Evolutionary conservation across 2,329 filamentous ascomycete species (phyloP).

Genomic region (Emergomyces orientalis): DNA sequence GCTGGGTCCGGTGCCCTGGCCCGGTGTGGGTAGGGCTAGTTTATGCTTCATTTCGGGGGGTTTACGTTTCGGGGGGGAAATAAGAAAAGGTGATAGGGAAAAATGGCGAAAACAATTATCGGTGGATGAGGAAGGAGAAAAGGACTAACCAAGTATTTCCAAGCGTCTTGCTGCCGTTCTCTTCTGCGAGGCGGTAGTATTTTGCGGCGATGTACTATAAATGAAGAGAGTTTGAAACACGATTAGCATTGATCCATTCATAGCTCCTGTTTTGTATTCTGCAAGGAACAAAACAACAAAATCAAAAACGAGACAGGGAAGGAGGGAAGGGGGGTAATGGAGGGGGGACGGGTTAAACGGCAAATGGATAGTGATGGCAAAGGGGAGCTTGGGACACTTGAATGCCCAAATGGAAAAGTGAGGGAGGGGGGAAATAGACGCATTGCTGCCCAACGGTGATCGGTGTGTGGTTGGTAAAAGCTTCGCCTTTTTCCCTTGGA

Average conservation of each 20-base stretch:
- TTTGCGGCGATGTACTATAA: constrained; percentile 55
- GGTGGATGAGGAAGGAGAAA: not conserved
- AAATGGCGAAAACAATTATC: not conserved
- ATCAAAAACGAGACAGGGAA: not conserved
- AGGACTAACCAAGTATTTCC: constrained; percentile 78
- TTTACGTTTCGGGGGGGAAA: not conserved
- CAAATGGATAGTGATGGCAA: not conserved
- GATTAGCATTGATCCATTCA: constrained; percentile 2
- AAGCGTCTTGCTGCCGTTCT: constrained; percentile 77
- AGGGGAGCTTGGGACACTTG: constrained; percentile 14
- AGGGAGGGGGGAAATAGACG: constrained; percentile 17
- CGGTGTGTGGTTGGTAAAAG: constrained; percentile 16
- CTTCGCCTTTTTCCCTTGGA: not conserved
- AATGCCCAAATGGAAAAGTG: constrained; percentile 11
- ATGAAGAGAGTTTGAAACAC: constrained; percentile 9
- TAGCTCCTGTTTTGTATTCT: not conserved
- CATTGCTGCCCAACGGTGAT: constrained; percentile 28
- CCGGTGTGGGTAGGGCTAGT: not conserved
- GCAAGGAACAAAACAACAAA: not conserved
- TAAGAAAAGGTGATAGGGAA: not conserved
- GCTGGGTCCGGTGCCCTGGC: not conserved
- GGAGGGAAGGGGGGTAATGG: not conserved
- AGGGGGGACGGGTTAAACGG: not conserved
- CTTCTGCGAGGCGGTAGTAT: constrained; percentile 85
- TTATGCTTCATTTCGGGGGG: too few species aligned